A percentile compares a stretch with the other conserved stretches of the same genome.
phyloP scores from a whole-genome alignment of 345 rosid species.

The Microcos paniculata region DNA sequence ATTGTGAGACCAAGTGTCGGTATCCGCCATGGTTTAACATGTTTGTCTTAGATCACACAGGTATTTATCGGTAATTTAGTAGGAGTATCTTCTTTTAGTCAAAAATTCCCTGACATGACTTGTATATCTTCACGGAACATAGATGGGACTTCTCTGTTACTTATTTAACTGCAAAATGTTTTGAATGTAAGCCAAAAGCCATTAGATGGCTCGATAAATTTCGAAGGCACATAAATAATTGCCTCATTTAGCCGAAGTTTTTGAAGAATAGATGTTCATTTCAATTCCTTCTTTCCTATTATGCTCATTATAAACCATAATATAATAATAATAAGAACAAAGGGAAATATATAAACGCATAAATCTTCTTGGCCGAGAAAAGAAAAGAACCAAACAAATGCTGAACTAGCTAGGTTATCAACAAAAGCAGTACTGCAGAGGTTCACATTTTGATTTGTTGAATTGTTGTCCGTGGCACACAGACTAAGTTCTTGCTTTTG shows the following conservation, averaged over 20 bases:
- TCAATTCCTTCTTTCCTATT: too few species aligned
- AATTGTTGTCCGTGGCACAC: neutral
- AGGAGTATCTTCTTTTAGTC: too few species aligned
- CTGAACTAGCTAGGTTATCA: neutral
- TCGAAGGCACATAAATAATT: neutral
- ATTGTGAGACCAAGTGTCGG: conserved; percentile 19
- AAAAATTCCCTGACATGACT: neutral
- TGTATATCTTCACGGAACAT: too few species aligned
- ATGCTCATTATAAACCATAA: too few species aligned
- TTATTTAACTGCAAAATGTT: too few species aligned
- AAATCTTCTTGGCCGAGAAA: neutral
- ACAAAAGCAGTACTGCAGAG: neutral
- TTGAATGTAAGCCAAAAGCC: too few species aligned
- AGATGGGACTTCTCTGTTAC: too few species aligned
- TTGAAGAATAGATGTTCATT: too few species aligned
- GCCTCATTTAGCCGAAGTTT: too few species aligned
- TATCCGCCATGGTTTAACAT: neutral
- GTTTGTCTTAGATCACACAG: conserved; percentile 12
- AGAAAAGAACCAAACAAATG: neutral
- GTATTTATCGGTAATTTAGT: neutral
- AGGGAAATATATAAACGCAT: too few species aligned
- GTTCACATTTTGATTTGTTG: too few species aligned
- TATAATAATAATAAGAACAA: neutral
- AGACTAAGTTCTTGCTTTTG: neutral
- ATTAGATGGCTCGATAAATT: too few species aligned